phyloP scores from a whole-genome alignment of 192 early-diverging fungal species.

The Backusella morwellensis region DNA sequence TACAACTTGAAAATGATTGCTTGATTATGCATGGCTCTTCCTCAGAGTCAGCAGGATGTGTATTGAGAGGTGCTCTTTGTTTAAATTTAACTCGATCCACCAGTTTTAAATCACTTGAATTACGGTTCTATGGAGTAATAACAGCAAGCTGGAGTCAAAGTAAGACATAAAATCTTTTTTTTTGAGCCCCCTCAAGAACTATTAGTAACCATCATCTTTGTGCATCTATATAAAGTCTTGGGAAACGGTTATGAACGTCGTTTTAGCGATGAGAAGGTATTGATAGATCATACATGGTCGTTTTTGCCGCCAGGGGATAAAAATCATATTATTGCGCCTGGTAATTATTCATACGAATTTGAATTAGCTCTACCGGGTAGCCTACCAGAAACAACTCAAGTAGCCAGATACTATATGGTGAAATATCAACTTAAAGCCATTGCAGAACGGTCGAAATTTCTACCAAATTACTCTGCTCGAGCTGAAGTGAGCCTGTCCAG shows the following conservation, averaged over 20 bases:
- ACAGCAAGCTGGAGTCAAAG: conserved; percentile 43
- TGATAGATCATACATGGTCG: conserved; percentile 48
- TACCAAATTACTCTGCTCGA: conserved; percentile 37
- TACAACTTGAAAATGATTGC: conserved; percentile 35
- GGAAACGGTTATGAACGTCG: neutral
- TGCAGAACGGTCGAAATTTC: conserved; percentile 52
- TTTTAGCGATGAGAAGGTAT: conserved; percentile 29
- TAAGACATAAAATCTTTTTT: conserved; percentile 7
- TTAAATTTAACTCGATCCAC: conserved; percentile 45
- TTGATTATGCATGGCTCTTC: conserved; percentile 38
- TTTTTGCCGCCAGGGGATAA: conserved; percentile 44
- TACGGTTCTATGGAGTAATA: conserved; percentile 47
- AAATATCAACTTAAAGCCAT: conserved; percentile 48
- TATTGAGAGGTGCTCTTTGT: conserved; percentile 51
- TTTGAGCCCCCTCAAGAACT: neutral
- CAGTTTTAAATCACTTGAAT: conserved; percentile 45
- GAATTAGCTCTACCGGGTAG: conserved; percentile 52
- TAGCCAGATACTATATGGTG: conserved; percentile 40
- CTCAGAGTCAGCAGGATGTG: conserved; percentile 39
- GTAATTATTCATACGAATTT: conserved; percentile 46
- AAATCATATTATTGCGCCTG: conserved; percentile 18
- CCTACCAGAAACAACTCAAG: conserved; percentile 58
- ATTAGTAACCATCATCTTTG: neutral
- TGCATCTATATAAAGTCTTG: neutral
- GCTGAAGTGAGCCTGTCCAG: conserved; percentile 45